Conservation (phyloP, 2,329 filamentous ascomycete species). For the Talaromyces pinophilus region DNA sequence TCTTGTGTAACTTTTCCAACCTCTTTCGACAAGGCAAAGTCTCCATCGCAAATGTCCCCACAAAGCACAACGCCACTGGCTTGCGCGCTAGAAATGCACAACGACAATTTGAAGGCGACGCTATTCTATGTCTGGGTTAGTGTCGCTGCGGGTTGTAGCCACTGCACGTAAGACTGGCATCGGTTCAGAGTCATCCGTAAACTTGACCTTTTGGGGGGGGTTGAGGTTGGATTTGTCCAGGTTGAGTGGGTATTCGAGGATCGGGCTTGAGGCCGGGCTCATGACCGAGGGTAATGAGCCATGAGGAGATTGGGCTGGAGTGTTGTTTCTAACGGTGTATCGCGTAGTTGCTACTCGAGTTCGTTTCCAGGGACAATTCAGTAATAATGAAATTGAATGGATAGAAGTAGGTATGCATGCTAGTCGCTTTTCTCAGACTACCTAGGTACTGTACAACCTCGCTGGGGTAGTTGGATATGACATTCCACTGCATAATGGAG, state of each 20-base stretch:
- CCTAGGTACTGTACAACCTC: no score
- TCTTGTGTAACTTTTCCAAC: background rate
- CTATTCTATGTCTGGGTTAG: background rate
- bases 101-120: slow-evolving; percentile 1
- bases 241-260: background rate
- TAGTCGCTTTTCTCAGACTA: no score
- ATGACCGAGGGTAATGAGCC: background rate
- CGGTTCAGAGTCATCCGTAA: slow-evolving; percentile 14
- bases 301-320: background rate
- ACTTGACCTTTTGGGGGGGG: background rate
- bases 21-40: background rate
- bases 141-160: background rate
- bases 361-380: no score
- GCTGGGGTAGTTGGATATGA: no score
- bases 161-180: background rate
- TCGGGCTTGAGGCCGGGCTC: background rate
- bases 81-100: slow-evolving; percentile 10
- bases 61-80: background rate
- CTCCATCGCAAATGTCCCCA: background rate
- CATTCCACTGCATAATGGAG: no score
- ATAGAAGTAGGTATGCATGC: no score
- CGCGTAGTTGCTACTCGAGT: no score
- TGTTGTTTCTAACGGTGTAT: no score
- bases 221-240: background rate
- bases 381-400: no score